phyloP scores from a whole-genome alignment of 257 asterid species.

The Forsythia viridissima region DNA sequence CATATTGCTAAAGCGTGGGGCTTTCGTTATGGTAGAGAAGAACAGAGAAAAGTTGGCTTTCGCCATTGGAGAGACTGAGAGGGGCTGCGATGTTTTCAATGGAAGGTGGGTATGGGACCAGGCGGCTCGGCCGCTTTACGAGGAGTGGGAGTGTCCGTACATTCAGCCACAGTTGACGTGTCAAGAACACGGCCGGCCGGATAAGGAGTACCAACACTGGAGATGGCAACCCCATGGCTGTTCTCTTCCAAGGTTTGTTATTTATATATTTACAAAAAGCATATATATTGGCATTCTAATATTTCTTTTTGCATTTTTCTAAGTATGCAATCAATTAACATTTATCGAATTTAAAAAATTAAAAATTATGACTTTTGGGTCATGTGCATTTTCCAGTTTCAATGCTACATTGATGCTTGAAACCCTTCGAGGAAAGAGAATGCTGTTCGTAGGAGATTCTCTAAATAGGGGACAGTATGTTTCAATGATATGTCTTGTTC shows the following conservation, averaged over 20 bases:
- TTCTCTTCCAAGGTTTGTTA: conserved; percentile 70
- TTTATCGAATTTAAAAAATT: too few species aligned
- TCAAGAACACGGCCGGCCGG: conserved; percentile 85
- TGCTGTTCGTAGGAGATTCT: conserved; percentile 53
- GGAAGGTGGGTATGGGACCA: conserved; percentile 90
- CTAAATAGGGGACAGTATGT: conserved; percentile 57
- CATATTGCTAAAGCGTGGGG: neutral
- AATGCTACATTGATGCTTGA: neutral
- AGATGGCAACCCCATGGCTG: conserved; percentile 94
- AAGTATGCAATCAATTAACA: neutral
- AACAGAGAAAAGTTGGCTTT: conserved; percentile 63
- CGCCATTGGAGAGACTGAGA: conserved; percentile 54
- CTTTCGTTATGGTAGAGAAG: conserved; percentile 53
- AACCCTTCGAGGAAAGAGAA: conserved; percentile 34
- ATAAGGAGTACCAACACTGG: conserved; percentile 76
- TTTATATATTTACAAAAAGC: neutral
- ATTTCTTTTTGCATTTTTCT: too few species aligned
- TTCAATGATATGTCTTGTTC: conserved; percentile 85
- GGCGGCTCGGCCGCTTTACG: conserved; percentile 60
- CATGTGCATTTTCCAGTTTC: conserved; percentile 23
- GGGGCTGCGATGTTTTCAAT: conserved; percentile 63
- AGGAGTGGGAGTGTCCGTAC: conserved; percentile 86
- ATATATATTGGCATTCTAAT: too few species aligned
- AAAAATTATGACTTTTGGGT: neutral
- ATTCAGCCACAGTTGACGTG: conserved; percentile 95